These are phyloP conservation scores for Aureobasidium uvarum DNA, from an alignment of 2,329 filamentous ascomycete genomes.

Conservation along the genomic window DNA sequence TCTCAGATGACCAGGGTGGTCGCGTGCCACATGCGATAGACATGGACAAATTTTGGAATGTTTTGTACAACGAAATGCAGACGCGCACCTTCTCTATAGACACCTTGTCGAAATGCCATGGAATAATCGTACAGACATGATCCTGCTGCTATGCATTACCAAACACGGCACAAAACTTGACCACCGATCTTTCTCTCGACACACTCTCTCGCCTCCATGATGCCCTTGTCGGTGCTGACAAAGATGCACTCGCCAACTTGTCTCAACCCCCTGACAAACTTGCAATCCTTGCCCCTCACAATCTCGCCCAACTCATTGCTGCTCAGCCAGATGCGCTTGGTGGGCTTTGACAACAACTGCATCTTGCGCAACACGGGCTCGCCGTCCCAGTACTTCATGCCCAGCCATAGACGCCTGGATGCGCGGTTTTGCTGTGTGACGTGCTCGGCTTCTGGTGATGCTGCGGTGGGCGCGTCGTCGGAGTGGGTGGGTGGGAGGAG, in stretches of 20 bases:
- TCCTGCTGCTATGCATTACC: conserved; percentile 36
- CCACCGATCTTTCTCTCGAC: conserved; percentile 79
- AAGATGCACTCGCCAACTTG: conserved; percentile 80
- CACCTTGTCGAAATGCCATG: neutral
- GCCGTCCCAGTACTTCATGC: conserved; percentile 85
- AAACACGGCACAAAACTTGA: conserved; percentile 69
- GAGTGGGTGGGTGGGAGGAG: conserved; percentile 32
- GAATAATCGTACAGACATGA: neutral
- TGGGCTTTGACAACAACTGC: conserved; percentile 69
- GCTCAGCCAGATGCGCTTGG: conserved; percentile 65
- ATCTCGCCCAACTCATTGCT: conserved; percentile 62
- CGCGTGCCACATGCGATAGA: neutral
- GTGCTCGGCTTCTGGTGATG: conserved; percentile 29
- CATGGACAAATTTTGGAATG: neutral
- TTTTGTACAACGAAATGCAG: neutral
- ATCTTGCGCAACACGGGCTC: conserved; percentile 72
- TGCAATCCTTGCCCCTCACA: conserved; percentile 64
- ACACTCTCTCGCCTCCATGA: conserved; percentile 80
- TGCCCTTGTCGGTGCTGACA: conserved; percentile 70
- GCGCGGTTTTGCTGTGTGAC: conserved; percentile 61
- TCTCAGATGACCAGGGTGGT: neutral
- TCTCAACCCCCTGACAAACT: conserved; percentile 68
- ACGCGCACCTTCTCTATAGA: neutral
- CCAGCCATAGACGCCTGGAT: conserved; percentile 76
- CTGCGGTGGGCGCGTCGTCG: neutral